Conservation (phyloP, 2,329 filamentous ascomycete species). For the Dactylellina drechsleri region DNA sequence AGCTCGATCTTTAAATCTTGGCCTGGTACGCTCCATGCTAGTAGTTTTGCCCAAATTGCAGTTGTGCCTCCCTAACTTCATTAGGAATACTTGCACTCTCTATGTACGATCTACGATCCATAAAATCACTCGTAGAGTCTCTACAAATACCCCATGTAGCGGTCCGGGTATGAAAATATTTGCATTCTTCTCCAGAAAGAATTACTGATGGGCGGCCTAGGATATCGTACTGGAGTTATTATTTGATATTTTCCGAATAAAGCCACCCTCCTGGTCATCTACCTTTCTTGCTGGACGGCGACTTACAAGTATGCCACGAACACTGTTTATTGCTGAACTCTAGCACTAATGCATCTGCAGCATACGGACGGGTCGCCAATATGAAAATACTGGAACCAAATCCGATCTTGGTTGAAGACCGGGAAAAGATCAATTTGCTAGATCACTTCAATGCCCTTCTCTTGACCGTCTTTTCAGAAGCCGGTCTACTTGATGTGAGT, state of each 20-base stretch:
- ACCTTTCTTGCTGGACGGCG: slow-evolving; percentile 92
- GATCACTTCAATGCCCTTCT: slow-evolving; percentile 93
- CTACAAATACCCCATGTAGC: slow-evolving; percentile 62
- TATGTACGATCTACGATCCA: slow-evolving; percentile 85
- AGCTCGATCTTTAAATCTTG: slow-evolving; percentile 90
- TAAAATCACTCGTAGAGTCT: slow-evolving; percentile 79
- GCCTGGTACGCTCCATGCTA: slow-evolving; percentile 68
- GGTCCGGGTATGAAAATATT: slow-evolving; percentile 56
- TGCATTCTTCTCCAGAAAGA: not conserved
- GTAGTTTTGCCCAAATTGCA: not conserved
- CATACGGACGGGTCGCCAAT: slow-evolving; percentile 92
- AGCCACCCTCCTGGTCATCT: slow-evolving; percentile 91
- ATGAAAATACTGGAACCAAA: slow-evolving; percentile 70
- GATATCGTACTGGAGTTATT: slow-evolving; percentile 89
- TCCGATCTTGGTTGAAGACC: slow-evolving; percentile 71
- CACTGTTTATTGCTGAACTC: not conserved
- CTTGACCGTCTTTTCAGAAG: slow-evolving; percentile 83
- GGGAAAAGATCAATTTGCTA: slow-evolving; percentile 82
- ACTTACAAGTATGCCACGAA: slow-evolving; percentile 71
- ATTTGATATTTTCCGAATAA: slow-evolving; percentile 86
- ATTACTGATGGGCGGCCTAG: slow-evolving; percentile 65
- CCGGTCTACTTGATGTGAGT: slow-evolving; percentile 72
- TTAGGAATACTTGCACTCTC: slow-evolving; percentile 81
- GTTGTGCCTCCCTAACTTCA: not conserved
- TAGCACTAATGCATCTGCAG: slow-evolving; percentile 30